These are phyloP conservation scores for Fomitiporia mediterranea DNA, from an alignment of 1,284 basidiomycete species.

Conservation along the genomic window DNA sequence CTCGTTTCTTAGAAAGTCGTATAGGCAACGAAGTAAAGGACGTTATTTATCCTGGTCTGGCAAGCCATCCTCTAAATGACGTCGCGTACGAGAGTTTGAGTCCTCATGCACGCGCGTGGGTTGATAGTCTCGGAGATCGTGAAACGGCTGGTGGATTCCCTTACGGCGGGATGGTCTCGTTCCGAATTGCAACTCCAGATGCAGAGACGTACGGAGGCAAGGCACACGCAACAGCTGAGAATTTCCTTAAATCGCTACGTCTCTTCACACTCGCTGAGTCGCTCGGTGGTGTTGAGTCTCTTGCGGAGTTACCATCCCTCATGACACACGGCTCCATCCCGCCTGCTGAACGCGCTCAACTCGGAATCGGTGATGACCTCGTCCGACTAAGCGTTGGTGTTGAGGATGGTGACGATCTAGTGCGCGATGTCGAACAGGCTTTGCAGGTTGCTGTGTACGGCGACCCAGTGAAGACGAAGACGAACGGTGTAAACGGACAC, in stretches of 20 bases:
- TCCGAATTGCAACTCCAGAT: constrained; percentile 50
- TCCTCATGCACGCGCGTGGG: constrained; percentile 65
- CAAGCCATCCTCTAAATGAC: constrained; percentile 52
- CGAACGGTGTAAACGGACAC: neutral
- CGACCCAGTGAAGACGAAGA: neutral
- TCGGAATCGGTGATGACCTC: constrained; percentile 82
- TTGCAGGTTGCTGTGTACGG: constrained; percentile 44
- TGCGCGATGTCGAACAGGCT: constrained; percentile 70
- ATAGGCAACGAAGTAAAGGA: constrained; percentile 53
- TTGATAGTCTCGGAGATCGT: constrained; percentile 40
- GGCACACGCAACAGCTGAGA: constrained; percentile 44
- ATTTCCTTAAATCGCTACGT: constrained; percentile 64
- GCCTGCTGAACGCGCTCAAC: constrained; percentile 54
- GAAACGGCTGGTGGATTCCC: constrained; percentile 55
- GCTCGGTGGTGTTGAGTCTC: constrained; percentile 87
- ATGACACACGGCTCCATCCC: constrained; percentile 88
- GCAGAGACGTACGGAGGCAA: neutral
- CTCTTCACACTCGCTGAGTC: constrained; percentile 88
- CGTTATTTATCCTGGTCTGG: constrained; percentile 86
- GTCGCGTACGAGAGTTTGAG: constrained; percentile 63
- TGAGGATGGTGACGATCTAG: constrained; percentile 82
- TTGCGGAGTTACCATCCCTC: constrained; percentile 77
- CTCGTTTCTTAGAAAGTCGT: constrained; percentile 55
- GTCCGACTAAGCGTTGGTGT: constrained; percentile 85
- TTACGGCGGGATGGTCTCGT: constrained; percentile 81